A percentile compares a stretch with the other conserved stretches of the same genome.
These are phyloP conservation scores for Pythium sp. DNA, from an alignment of 352 stramenopile genomes.

Conservation along the genomic window DNA sequence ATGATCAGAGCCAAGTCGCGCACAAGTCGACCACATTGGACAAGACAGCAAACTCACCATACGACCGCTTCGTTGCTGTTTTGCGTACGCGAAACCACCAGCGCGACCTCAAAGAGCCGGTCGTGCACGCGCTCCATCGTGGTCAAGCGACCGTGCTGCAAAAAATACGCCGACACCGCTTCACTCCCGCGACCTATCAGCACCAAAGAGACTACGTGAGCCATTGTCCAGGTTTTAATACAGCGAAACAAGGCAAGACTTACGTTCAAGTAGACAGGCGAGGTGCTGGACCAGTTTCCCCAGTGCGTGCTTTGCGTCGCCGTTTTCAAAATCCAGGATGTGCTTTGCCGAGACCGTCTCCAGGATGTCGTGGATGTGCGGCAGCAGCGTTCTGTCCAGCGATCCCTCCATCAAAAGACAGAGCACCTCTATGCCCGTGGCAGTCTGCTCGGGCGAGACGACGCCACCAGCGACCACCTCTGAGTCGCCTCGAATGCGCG, in stretches of 20 bases:
- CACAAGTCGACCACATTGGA: conserved; percentile 9
- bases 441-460: conserved; percentile 23
- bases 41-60: conserved; percentile 26
- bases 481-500: conserved; percentile 52
- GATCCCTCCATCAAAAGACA: conserved; percentile 49
- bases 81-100: conserved; percentile 23
- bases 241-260: conserved; percentile 7
- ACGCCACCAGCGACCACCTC: conserved; percentile 27
- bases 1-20: background rate
- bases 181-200: conserved; percentile 37
- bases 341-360: conserved; percentile 34
- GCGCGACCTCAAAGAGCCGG: conserved; percentile 41
- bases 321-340: conserved; percentile 48
- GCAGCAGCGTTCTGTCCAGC: conserved; percentile 51
- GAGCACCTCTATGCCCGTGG: conserved; percentile 47
- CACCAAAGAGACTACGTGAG: background rate
- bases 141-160: conserved; percentile 45
- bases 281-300: conserved; percentile 31
- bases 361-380: conserved; percentile 55
- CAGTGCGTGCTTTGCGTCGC: conserved; percentile 30
- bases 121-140: conserved; percentile 38
- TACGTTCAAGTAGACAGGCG: conserved; percentile 47
- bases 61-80: background rate
- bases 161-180: conserved; percentile 48
- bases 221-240: too few species aligned